These are phyloP conservation scores for Ottelia alismoides DNA, from an alignment of 106 monocot genomes.

Conservation along the genomic window DNA sequence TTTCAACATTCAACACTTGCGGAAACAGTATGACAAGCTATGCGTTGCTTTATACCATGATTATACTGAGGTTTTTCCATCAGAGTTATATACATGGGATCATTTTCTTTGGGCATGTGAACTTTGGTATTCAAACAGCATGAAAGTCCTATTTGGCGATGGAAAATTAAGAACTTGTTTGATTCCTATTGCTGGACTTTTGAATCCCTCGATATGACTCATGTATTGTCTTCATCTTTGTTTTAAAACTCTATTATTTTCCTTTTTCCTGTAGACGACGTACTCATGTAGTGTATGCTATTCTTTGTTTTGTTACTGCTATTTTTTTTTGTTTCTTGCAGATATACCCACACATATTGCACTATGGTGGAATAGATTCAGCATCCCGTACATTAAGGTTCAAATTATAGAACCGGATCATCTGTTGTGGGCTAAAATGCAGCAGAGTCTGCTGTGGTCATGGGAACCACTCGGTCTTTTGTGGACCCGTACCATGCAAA, in stretches of 20 bases:
- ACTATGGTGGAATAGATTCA: constrained; percentile 63
- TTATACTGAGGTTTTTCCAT: constrained; percentile 51
- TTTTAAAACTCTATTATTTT: no score
- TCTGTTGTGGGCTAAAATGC: no score
- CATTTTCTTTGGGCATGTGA: constrained; percentile 91
- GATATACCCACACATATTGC: constrained; percentile 73
- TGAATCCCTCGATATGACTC: constrained; percentile 72
- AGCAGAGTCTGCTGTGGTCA: no score
- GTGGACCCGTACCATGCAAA: no score
- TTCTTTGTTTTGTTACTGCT: no score
- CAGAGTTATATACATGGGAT: constrained; percentile 77
- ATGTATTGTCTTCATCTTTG: neutral
- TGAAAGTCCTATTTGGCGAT: constrained; percentile 78
- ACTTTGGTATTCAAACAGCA: constrained; percentile 90
- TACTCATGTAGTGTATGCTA: no score
- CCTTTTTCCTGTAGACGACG: no score
- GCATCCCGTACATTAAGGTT: constrained; percentile 57
- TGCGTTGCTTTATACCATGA: constrained; percentile 45
- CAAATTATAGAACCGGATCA: no score
- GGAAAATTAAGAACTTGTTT: constrained; percentile 83
- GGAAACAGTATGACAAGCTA: constrained; percentile 62
- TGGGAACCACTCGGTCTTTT: no score
- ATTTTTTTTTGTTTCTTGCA: constrained; percentile 25
- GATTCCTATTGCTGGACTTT: constrained; percentile 86
- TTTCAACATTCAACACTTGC: constrained; percentile 89